These are phyloP conservation scores for Pachysandra terminalis DNA, from an alignment of 164 flowering plant species.

Conservation along the genomic window DNA sequence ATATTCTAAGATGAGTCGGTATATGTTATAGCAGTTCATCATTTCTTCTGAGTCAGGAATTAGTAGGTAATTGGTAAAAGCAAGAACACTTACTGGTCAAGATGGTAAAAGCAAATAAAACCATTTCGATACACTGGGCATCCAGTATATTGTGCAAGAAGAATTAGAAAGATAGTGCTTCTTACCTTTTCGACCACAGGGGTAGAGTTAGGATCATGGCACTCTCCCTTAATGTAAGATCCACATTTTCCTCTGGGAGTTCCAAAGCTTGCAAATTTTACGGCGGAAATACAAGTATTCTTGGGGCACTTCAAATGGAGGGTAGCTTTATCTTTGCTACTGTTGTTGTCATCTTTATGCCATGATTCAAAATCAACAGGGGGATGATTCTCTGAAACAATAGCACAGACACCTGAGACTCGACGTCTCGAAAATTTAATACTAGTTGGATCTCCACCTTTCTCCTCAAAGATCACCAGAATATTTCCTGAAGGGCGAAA, in stretches of 20 bases:
- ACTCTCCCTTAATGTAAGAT: conserved; percentile 52
- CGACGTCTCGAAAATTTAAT: conserved; percentile 66
- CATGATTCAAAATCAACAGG: conserved; percentile 27
- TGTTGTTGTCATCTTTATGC: conserved; percentile 14
- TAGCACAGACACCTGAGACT: conserved; percentile 43
- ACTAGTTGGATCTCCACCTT: conserved; percentile 86
- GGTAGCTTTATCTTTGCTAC: conserved; percentile 24
- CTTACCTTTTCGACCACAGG: conserved; percentile 60
- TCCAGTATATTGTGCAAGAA: neutral
- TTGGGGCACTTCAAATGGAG: conserved; percentile 58
- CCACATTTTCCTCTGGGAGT: conserved; percentile 78
- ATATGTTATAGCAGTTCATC: neutral
- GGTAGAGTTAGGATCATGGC: conserved; percentile 67
- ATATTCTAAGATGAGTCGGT: neutral
- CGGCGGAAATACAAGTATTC: conserved; percentile 39
- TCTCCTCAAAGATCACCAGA: conserved; percentile 90
- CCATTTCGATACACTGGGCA: neutral
- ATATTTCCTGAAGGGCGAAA: conserved; percentile 83
- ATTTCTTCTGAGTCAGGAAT: neutral
- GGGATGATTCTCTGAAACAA: conserved; percentile 63
- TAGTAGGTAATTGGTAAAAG: neutral
- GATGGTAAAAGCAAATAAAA: neutral
- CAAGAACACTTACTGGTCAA: neutral
- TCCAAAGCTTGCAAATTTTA: conserved; percentile 90
- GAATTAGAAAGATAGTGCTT: neutral